Conservation (phyloP, 257 asterid genomes). For the Hygrophila difformis region DNA sequence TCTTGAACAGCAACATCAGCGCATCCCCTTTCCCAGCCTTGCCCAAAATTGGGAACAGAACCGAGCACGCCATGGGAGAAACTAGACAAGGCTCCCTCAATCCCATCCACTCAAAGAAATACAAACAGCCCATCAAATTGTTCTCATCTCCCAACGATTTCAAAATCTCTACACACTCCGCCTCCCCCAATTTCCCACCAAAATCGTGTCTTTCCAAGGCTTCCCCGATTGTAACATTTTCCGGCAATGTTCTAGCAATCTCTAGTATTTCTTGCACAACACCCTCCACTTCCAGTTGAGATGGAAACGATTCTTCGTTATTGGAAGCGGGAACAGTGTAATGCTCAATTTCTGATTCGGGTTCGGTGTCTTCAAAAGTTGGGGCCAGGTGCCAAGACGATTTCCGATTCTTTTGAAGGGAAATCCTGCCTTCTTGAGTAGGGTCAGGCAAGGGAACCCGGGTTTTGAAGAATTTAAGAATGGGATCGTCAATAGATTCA, state of each 20-base stretch:
- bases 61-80: conserved; percentile 59
- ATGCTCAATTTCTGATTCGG: conserved; percentile 15
- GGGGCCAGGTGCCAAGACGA: conserved; percentile 74
- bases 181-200: conserved; percentile 43
- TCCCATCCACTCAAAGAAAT: conserved; percentile 94
- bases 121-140: conserved; percentile 47
- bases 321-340: conserved; percentile 5
- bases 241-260: conserved; percentile 46
- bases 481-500: conserved; percentile 44
- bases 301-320: conserved; percentile 13
- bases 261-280: conserved; percentile 44
- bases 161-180: conserved; percentile 68
- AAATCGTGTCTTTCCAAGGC: conserved; percentile 43
- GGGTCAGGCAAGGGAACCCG: conserved; percentile 55
- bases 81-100: conserved; percentile 63
- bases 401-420: conserved; percentile 55
- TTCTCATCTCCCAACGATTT: conserved; percentile 50
- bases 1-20: conserved; percentile 50
- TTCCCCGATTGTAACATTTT: conserved; percentile 66
- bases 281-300: conserved; percentile 30
- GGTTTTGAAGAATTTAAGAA: conserved; percentile 56
- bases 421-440: conserved; percentile 38
- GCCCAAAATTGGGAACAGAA: conserved; percentile 65
- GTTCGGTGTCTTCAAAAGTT: conserved; percentile 18
- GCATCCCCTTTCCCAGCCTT: conserved; percentile 58